These are phyloP conservation scores for Ophiocordyceps camponoti-saundersi DNA, from an alignment of 2,329 filamentous ascomycete species.

Conservation along the genomic window DNA sequence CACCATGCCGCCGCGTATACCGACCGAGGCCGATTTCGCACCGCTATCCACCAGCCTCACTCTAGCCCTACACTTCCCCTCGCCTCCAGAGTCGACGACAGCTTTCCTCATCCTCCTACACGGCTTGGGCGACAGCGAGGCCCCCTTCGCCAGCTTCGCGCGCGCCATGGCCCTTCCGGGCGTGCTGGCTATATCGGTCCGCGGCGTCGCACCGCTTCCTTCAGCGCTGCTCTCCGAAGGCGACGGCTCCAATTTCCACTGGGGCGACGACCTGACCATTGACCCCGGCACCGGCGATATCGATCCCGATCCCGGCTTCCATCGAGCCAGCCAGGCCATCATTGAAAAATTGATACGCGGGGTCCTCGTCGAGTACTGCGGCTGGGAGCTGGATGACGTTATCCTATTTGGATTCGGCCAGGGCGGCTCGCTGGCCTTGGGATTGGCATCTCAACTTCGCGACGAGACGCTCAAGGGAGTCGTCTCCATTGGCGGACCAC, in stretches of 20 bases:
- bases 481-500: slow-evolving; percentile 43
- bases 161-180: slow-evolving; percentile 56
- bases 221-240: slow-evolving; percentile 38
- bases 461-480: slow-evolving; percentile 32
- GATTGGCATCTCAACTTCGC: slow-evolving; percentile 29
- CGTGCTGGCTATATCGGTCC: slow-evolving; percentile 57
- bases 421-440: slow-evolving; percentile 45
- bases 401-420: slow-evolving; percentile 52
- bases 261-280: slow-evolving; percentile 49
- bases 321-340: slow-evolving; percentile 27
- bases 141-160: slow-evolving; percentile 52
- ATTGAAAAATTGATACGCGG: slow-evolving; percentile 31
- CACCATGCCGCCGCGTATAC: slow-evolving; percentile 30
- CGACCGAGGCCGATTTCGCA: slow-evolving; percentile 31
- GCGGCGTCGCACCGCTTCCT: slow-evolving; percentile 52
- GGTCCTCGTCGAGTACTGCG: slow-evolving; percentile 35
- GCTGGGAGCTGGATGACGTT: slow-evolving; percentile 42
- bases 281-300: slow-evolving; percentile 31
- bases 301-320: slow-evolving; percentile 46
- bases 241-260: slow-evolving; percentile 30
- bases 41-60: slow-evolving; percentile 23
- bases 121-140: slow-evolving; percentile 62
- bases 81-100: slow-evolving; percentile 43
- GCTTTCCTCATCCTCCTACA: slow-evolving; percentile 71
- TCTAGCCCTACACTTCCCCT: slow-evolving; percentile 29